Evolutionary conservation across 768 basidiomycete genomes (phyloP), one percentile per base, ranked within the genome.

Genomic region (Naganishia friedmannii): DNA sequence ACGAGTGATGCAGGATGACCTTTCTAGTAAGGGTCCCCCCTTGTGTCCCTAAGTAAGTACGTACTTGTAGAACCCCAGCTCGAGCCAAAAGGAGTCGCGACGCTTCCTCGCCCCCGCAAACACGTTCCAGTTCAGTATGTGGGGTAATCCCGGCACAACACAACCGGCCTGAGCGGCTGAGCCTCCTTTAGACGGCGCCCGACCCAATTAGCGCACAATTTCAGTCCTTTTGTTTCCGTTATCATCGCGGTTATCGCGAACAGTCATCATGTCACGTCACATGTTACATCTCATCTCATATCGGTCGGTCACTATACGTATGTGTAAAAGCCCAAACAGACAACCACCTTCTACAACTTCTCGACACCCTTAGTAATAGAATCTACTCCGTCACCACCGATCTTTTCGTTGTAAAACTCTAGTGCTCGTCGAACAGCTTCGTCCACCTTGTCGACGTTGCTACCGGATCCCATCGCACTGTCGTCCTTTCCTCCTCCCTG

Each of bases 401-500:
- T 53, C 69, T 78, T 78, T 53, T 55, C 68, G 73, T 74, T 75
- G 73, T 78, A 81, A n/a, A 73, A 70, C 32, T 69, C 70, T 72
- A 82, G 82, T 3, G 90, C 92, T 28, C 84, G 83, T 67, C 75
- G 77, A 23, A 92, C 74, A 0, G 91, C 93, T 70, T 90, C 90
- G 19, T 85, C 82, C 2, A 92, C 82, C 80, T 86, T 88, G 29
- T 81, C 81, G 0, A 85, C 80, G 71, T 91, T 85, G 3, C 84
- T 82, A 34, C 96, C 96, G 17, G 95, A 88, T 29, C 96, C 96
- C 77, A 94, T 92, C 1, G 90, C 90, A 67, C 87, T 86, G 45
- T 98, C 96, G 70, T 92, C 92, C 82, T 94, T 97, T 17, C 96
- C 96, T 67, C 96, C 96, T 65, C 92, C 92, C 92, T 93, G 68